Conservation (phyloP, 768 basidiomycete genomes). For the Lanmaoa rubissima region DNA sequence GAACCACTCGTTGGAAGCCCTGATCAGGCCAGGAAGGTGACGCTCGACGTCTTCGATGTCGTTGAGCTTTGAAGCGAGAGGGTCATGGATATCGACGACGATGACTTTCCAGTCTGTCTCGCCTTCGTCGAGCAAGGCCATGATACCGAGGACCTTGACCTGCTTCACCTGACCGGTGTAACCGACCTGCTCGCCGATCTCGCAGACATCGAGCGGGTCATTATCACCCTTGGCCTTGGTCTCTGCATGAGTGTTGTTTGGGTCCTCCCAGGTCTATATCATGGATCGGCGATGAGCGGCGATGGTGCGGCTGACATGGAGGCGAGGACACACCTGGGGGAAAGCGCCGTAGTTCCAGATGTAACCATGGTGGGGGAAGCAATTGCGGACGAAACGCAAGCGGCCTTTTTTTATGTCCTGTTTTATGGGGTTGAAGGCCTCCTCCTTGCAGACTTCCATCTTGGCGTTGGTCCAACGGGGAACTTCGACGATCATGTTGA, state of each 20-base stretch:
- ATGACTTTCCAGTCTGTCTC: slow-evolving; percentile 99
- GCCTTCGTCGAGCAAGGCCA: slow-evolving; percentile 98
- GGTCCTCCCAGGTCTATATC: slow-evolving; percentile 98
- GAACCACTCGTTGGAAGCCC: slow-evolving; percentile 99
- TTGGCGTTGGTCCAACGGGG: slow-evolving; percentile 99
- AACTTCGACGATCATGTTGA: slow-evolving; percentile 99
- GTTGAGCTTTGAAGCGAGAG: slow-evolving; percentile 93
- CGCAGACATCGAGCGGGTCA: slow-evolving; percentile 99
- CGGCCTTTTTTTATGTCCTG: slow-evolving; percentile 98
- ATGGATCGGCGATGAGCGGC: background rate
- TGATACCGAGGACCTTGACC: slow-evolving; percentile 99
- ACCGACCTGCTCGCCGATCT: slow-evolving; percentile 98
- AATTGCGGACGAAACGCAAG: slow-evolving; percentile 96
- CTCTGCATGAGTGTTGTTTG: slow-evolving; percentile 80
- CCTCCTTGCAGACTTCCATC: slow-evolving; percentile 99
- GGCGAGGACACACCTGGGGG: slow-evolving; percentile 68
- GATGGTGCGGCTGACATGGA: background rate
- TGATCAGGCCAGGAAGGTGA: slow-evolving; percentile 93
- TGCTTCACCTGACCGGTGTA: slow-evolving; percentile 98
- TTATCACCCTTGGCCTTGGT: slow-evolving; percentile 99
- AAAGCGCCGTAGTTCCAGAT: slow-evolving; percentile 99
- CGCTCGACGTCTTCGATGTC: slow-evolving; percentile 99
- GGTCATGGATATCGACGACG: slow-evolving; percentile 94
- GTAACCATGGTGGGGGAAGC: slow-evolving; percentile 99
- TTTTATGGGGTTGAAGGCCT: slow-evolving; percentile 99